Base-by-base conservation (phyloP, 805 yeast genomes). In the Brettanomyces custersianus region DNA sequence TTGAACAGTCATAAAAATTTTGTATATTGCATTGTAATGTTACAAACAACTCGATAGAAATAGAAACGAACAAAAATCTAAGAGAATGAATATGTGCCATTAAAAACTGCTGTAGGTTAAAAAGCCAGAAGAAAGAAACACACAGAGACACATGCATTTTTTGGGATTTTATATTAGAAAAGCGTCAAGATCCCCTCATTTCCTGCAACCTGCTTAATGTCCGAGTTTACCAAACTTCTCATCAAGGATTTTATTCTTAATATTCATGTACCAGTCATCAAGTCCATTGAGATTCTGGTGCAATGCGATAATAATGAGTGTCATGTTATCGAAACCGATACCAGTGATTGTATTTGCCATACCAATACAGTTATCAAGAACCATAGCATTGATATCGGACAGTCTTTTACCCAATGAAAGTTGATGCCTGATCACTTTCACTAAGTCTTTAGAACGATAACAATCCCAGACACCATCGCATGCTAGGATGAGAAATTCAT, bases 381-480 rank as follows among this genome's bases (percentile, higher is more conserved):
- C 54, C 37, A 68, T 66, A 35, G 76, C 78, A 15, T 72, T 65
- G 17, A 80, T 76, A 31, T 72, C 74, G 29, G 76, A 73, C 17
- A 80, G 54, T 39, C 65, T 68, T 57, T 74, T 65, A 2, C 82
- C 86, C 21, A 70, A 46, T 1, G 72, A 62, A 36, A 81, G 55
- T 43, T 76, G 71, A 41, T 72, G 72, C 47, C 85, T 64, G 23
- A 82, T 70, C 24, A 72, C 55, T 17, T 62, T 55, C 2, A 77
- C 59, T 36, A 82, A 49, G 35, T 74, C 72, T 30, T 63, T 66
- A 43, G 78, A 77, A 40, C 72, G 74, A 48, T 70, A 72, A 25
- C 75, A 68, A 54, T 82, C 92, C 90, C 88, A 82, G 31, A 82
- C 76, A 30, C 94, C 94, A 57, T 82, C 94, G 58, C 94, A 82